Evolutionary conservation across 768 basidiomycete genomes (phyloP).

Genomic region (button mushroom (Agaricus bisporus)): DNA sequence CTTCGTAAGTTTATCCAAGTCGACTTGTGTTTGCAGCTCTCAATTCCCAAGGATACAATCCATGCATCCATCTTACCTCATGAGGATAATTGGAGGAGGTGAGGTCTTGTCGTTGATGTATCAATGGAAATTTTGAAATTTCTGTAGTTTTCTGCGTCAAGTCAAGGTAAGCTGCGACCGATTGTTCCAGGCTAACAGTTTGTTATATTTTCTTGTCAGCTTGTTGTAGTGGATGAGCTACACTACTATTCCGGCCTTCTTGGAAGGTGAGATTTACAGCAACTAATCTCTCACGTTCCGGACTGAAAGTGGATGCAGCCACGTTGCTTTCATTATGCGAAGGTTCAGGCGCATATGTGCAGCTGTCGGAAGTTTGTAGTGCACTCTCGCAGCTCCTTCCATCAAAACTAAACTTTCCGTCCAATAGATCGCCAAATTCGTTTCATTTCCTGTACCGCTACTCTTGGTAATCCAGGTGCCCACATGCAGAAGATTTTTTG

Average conservation of each 20-base stretch:
- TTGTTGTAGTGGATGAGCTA: slow-evolving; percentile 80
- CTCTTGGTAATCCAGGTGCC: slow-evolving; percentile 65
- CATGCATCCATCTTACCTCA: slow-evolving; percentile 81
- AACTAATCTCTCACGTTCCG: neutral
- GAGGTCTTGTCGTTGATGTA: slow-evolving; percentile 6
- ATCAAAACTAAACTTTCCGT: neutral
- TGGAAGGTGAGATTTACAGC: slow-evolving; percentile 52
- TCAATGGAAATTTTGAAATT: neutral
- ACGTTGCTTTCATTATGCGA: slow-evolving; percentile 75
- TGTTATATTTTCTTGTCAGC: slow-evolving; percentile 19
- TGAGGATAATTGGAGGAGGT: slow-evolving; percentile 81
- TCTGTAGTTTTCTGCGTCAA: slow-evolving; percentile 63
- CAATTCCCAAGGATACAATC: slow-evolving; percentile 60
- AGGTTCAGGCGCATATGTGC: slow-evolving; percentile 70
- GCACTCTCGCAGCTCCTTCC: neutral
- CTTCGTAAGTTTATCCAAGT: slow-evolving; percentile 46
- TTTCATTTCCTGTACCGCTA: slow-evolving; percentile 87
- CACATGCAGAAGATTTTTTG: slow-evolving; percentile 80
- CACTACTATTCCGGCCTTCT: slow-evolving; percentile 82
- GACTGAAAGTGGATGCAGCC: slow-evolving; percentile 34
- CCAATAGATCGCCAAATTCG: slow-evolving; percentile 43
- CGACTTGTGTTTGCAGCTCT: neutral
- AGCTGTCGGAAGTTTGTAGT: slow-evolving; percentile 64
- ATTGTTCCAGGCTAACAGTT: neutral
- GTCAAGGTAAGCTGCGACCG: slow-evolving; percentile 36